Evolutionary conservation across 2,329 filamentous ascomycete genomes (phyloP).

Genomic region (Juglanconis sp.): DNA sequence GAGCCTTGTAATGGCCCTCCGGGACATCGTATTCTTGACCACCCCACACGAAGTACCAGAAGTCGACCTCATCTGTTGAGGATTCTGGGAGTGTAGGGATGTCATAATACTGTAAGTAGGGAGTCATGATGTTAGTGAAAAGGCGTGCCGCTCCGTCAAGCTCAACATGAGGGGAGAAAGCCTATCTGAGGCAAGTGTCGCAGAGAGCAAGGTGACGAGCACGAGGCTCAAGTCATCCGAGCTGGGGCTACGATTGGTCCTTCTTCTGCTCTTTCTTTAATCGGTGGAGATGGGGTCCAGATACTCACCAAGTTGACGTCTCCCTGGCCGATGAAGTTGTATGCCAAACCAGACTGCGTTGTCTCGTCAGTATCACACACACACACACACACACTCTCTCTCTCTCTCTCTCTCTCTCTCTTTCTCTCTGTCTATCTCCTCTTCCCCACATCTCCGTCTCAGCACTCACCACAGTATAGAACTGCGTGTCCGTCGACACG

Average conservation of each 20-base stretch:
- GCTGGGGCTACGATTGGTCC: too few relatives aligned
- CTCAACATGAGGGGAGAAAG: too few relatives aligned
- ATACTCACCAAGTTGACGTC: conserved; percentile 4
- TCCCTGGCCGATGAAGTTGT: conserved; percentile 10
- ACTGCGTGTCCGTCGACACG: neutral
- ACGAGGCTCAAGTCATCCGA: too few relatives aligned
- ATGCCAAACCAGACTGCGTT: conserved; percentile 1
- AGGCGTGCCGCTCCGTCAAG: too few relatives aligned
- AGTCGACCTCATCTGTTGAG: neutral
- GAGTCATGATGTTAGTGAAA: neutral
- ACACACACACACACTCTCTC: neutral
- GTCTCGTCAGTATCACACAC: neutral
- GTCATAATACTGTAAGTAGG: conserved; percentile 8
- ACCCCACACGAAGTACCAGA: conserved; percentile 13
- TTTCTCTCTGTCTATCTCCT: too few relatives aligned
- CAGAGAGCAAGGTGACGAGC: too few relatives aligned
- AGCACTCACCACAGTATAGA: conserved; percentile 13
- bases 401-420: too few relatives aligned
- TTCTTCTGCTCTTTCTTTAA: too few relatives aligned
- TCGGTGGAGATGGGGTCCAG: too few relatives aligned
- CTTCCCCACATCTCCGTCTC: neutral
- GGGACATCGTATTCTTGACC: conserved; percentile 2
- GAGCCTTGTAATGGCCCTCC: conserved; percentile 7
- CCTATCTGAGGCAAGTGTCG: too few relatives aligned
- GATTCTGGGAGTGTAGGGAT: neutral